phyloP scores from a whole-genome alignment of 306 rosid genomes.

The Acacia melanoxylon region DNA sequence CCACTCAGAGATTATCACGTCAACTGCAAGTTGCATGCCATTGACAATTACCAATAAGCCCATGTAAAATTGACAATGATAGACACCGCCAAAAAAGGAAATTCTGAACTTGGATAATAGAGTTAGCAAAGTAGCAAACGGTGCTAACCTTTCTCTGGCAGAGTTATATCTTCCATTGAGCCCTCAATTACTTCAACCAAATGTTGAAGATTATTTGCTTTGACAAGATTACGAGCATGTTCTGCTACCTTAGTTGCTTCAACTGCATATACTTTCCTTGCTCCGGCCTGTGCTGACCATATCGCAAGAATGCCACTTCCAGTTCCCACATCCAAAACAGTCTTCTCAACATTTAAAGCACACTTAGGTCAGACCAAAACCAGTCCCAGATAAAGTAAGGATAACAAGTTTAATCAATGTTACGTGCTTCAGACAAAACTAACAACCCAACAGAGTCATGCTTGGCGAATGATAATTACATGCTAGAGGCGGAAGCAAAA shows the following conservation, averaged over 20 bases:
- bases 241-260: conserved; percentile 98
- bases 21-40: conserved; percentile 59
- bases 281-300: conserved; percentile 99
- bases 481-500: neutral
- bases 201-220: conserved; percentile 67
- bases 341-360: conserved; percentile 48
- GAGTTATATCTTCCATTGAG: conserved; percentile 76
- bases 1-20: conserved; percentile 98
- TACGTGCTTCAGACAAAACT: neutral
- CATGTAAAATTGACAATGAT: conserved; percentile 14
- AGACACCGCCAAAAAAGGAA: neutral
- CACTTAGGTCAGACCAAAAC: conserved; percentile 27
- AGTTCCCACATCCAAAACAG: conserved; percentile 97
- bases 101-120: neutral
- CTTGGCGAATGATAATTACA: neutral
- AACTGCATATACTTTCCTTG: conserved; percentile 95
- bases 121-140: conserved; percentile 16
- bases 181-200: conserved; percentile 92
- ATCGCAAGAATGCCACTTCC: conserved; percentile 99
- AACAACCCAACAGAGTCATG: neutral
- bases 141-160: conserved; percentile 90
- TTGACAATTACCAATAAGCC: conserved; percentile 11
- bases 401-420: neutral
- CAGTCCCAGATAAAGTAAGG: conserved; percentile 21
- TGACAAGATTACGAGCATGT: conserved; percentile 79